Evolutionary conservation across 140 eudicot species (phyloP), one percentile per base, ranked within the genome.

Genomic region (Anethum foeniculum): DNA sequence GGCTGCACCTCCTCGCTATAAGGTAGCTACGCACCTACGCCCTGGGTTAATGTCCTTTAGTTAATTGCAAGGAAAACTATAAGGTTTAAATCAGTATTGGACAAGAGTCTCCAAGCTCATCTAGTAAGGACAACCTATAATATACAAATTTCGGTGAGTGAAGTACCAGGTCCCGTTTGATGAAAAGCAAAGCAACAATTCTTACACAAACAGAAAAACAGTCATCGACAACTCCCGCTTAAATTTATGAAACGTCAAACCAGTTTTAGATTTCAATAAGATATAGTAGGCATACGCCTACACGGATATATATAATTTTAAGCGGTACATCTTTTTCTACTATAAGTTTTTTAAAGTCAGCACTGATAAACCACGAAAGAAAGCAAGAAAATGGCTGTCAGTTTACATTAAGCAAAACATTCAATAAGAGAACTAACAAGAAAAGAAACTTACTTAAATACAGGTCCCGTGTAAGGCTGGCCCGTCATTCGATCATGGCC

Each of bases 381-480:
- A 8, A 43, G 28, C 77, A 25, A 21, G 54, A 39, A 39, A 23
- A 12, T 14, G n/a, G 39, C n/a, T 74, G 32, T n/a, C 34, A 25
- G 34, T 43, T 23, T 15, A 41, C 3, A 74, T 4, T n/a, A 8
- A 43, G 7, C 9, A 43, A 23, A 7, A 74, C 16, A 43, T 75
- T 48, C 78, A 74, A 44, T 10, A 44, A 46, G 56, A 25, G 77
- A 8, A 49, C 38, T 25, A 11, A 44, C 15, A 4, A 76, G 21
- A 44, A 56, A 64, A 25, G 81, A 52, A 64, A 78, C 91, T 77
- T 88, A 95, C 99, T 82, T 74, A 84, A 95, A 92, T 28, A 52
- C 83, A 79, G 97, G 99, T 65, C 99, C 97, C 79, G 75, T 34
- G 78, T 92, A 95, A 34, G 97, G 93, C 80, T 82, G 88, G 74